These are phyloP conservation scores for Gossypium longicalyx DNA, from an alignment of 345 rosid genomes.

Conservation along the genomic window DNA sequence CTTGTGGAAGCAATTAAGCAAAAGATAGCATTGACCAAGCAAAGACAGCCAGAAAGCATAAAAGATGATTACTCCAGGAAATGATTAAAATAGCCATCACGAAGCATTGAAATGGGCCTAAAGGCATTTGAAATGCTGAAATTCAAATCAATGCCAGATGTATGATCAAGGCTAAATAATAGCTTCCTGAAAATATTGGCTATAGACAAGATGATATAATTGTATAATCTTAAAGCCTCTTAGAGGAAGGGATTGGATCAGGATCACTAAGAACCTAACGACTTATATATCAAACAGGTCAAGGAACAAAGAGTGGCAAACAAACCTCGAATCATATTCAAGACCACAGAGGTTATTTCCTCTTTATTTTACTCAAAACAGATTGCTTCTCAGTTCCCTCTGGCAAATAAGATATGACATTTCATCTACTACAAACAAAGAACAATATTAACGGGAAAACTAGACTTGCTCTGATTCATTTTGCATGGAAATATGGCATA, in stretches of 20 bases:
- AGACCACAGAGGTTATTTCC: not conserved
- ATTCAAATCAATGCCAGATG: not conserved
- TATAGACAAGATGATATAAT: not conserved
- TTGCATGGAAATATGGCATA: conserved; percentile 19
- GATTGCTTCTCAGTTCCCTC: not conserved
- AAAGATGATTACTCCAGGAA: not conserved
- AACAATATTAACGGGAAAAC: not conserved
- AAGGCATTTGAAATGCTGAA: not conserved
- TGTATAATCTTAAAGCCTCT: not conserved
- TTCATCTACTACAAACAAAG: conserved; percentile 1
- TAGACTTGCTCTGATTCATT: not conserved
- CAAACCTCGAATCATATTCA: conserved; percentile 1
- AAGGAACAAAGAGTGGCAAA: not conserved
- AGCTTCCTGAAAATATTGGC: not conserved
- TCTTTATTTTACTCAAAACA: conserved; percentile 8
- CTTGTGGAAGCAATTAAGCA: not conserved
- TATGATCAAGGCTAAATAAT: not conserved
- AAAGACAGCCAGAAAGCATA: not conserved
- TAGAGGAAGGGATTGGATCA: not conserved
- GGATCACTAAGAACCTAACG: not conserved
- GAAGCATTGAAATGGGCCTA: not conserved
- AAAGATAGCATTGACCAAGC: not conserved
- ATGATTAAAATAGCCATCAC: not conserved
- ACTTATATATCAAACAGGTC: not conserved
- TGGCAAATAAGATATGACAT: not conserved